Base-by-base conservation (phyloP, 2,329 filamentous ascomycete species). In the Periconia sp. region DNA sequence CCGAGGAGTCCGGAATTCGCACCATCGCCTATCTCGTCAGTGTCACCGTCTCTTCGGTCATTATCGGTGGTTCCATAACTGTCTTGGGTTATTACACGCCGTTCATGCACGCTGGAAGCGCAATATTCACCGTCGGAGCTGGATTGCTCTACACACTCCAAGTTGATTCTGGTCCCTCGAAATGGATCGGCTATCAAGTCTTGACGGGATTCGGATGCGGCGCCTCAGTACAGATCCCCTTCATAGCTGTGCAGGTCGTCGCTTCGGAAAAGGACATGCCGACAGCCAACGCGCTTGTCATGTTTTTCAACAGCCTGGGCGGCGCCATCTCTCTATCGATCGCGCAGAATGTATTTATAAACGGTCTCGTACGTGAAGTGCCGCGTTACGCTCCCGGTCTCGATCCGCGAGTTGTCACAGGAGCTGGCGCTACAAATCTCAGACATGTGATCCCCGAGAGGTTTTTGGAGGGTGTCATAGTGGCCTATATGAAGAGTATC, bases 281-380 rank as follows among this genome's bases (percentile, higher is more conserved):
- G 0, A 75, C 75, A 1, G 77, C 74, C 13, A 77, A 76, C 17
- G 73, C 76, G 1, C 66, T 74, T 35, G 61, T 76, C 27, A 74
- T 81, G 56, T 88, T 90, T 72, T 85, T 84, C 74, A 85, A 89
- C 64, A 79, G 80, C 1, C 77, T 90, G 3, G 86, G 86, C 41
- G 86, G 86, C 3, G 85, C 87, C 2, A 72, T 90, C 20, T 83
- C 84, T 59, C 82, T 90, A 45, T 81, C 83, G 6, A 82, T 88
- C 10, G 82, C 83, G 0, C 85, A 90, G 68, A 84, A 85, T 18
- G 79, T 89, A 44, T 89, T 90, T 74, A 81, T 84, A 57, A 88
- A 89, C 63, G 83, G 81, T 0, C 75, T 90, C 17, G 74, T 84
- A 44, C 69, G 77, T 3, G 77, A 81, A 35, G 75, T 91, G 3